Conservation (phyloP, 352 stramenopile genomes). For the Globisporangium emineosum region DNA sequence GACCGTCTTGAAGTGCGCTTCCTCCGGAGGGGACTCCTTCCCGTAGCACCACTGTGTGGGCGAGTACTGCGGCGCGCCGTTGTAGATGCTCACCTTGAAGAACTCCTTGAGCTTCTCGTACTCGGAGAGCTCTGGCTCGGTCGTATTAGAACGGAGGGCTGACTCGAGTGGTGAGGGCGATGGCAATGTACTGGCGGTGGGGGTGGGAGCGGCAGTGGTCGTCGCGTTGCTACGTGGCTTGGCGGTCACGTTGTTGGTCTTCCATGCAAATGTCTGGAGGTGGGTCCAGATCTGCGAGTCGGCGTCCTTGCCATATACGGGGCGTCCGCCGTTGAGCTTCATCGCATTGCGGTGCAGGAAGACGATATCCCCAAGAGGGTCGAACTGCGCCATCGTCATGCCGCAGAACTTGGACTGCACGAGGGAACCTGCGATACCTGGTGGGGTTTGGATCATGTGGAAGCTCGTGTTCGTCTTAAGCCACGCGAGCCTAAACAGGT, state of each 20-base stretch:
- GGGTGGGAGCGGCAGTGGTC: not conserved
- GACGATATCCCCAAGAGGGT: slow-evolving; percentile 26
- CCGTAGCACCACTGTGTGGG: slow-evolving; percentile 21
- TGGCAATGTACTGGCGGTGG: not conserved
- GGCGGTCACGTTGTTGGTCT: slow-evolving; percentile 8
- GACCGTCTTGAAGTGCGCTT: slow-evolving; percentile 13
- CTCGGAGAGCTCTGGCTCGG: not conserved
- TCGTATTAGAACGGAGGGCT: not conserved
- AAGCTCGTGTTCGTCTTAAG: slow-evolving; percentile 44
- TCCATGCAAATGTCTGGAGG: slow-evolving; percentile 17
- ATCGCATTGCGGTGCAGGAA: slow-evolving; percentile 57
- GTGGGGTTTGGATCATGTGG: slow-evolving; percentile 47
- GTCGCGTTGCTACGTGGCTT: slow-evolving; percentile 1
- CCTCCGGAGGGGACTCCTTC: not conserved
- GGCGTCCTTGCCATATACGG: not conserved
- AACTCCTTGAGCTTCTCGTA: slow-evolving; percentile 17
- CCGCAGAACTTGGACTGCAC: slow-evolving; percentile 44
- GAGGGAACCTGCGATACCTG: slow-evolving; percentile 32
- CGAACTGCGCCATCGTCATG: slow-evolving; percentile 48
- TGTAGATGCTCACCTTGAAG: slow-evolving; percentile 18
- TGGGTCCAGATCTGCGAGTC: slow-evolving; percentile 19
- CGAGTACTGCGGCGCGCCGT: slow-evolving; percentile 18
- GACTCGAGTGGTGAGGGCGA: not conserved
- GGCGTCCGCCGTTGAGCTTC: slow-evolving; percentile 29
- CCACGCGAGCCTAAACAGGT: slow-evolving; percentile 57